These are phyloP conservation scores for Aspergillus sp. DNA, from an alignment of 2,329 filamentous ascomycete species.

Conservation along the genomic window DNA sequence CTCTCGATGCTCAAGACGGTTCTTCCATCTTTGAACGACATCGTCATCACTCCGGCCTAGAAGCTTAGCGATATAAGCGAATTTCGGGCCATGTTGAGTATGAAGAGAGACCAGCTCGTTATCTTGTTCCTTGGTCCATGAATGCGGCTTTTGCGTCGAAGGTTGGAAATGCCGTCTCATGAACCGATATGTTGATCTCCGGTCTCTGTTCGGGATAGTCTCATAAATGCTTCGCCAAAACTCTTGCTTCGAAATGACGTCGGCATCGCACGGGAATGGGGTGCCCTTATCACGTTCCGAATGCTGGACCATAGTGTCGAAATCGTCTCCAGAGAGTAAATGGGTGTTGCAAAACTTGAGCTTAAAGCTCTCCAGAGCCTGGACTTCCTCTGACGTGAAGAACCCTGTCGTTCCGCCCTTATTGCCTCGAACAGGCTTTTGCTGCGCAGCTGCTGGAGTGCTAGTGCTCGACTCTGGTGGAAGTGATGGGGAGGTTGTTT, in stretches of 20 bases:
- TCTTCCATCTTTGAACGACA: constrained; percentile 40
- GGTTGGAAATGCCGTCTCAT: constrained; percentile 40
- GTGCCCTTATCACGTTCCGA: constrained; percentile 17
- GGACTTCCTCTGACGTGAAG: constrained; percentile 26
- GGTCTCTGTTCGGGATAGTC: constrained; percentile 31
- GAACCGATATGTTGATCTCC: constrained; percentile 36
- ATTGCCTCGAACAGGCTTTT: neutral
- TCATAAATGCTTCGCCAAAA: constrained; percentile 34
- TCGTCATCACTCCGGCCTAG: constrained; percentile 37
- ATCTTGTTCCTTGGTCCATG: constrained; percentile 39
- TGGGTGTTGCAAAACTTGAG: constrained; percentile 28
- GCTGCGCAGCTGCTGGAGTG: too few species aligned
- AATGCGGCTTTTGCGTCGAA: constrained; percentile 29
- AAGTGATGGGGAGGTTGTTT: neutral
- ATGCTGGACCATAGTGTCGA: constrained; percentile 32
- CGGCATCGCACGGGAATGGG: constrained; percentile 17
- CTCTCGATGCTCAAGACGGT: constrained; percentile 32
- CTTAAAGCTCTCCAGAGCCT: constrained; percentile 27
- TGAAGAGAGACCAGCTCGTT: constrained; percentile 32
- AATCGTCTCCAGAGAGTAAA: constrained; percentile 13
- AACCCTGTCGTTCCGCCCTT: constrained; percentile 20
- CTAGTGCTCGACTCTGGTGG: too few species aligned
- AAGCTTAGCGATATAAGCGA: constrained; percentile 30
- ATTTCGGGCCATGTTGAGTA: constrained; percentile 30
- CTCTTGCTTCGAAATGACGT: constrained; percentile 21